These are phyloP conservation scores for Hyparrhenia diplandra DNA, from an alignment of 176 grass and related monocot genomes.

Conservation along the genomic window DNA sequence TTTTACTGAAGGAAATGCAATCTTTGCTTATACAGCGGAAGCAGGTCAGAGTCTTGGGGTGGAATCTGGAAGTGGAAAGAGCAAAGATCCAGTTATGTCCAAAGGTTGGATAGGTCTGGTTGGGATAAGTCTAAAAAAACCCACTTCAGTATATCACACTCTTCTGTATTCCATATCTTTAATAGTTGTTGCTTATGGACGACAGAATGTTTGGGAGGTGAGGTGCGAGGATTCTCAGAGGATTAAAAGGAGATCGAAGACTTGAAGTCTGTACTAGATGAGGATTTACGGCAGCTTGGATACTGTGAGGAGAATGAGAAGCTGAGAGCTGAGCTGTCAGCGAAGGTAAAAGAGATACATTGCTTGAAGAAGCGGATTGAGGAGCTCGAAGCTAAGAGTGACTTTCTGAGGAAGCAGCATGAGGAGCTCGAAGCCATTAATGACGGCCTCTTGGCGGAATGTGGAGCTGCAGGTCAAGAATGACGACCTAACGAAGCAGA, in stretches of 20 bases:
- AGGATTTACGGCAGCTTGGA: background rate
- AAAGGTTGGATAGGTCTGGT: background rate
- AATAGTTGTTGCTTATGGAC: background rate
- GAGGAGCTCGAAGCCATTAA: no score
- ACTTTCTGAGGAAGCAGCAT: no score
- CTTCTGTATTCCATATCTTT: background rate
- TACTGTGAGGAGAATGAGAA: conserved; percentile 18
- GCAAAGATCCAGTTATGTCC: background rate
- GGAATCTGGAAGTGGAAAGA: background rate
- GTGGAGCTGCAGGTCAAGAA: no score
- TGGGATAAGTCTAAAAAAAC: background rate
- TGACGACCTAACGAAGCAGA: no score
- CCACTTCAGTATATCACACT: background rate
- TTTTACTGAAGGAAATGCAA: background rate
- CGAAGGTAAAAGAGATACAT: background rate
- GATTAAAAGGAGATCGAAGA: background rate
- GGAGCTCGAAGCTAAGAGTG: no score
- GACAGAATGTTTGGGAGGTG: background rate
- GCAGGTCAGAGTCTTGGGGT: background rate
- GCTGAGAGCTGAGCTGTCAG: background rate
- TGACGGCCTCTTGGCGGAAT: no score
- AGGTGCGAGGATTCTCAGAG: background rate
- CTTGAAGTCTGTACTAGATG: background rate
- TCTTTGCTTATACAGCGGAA: background rate
- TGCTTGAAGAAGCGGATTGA: no score